These are phyloP conservation scores for Pichia exigua DNA, from an alignment of 805 yeast genomes.

Conservation along the genomic window DNA sequence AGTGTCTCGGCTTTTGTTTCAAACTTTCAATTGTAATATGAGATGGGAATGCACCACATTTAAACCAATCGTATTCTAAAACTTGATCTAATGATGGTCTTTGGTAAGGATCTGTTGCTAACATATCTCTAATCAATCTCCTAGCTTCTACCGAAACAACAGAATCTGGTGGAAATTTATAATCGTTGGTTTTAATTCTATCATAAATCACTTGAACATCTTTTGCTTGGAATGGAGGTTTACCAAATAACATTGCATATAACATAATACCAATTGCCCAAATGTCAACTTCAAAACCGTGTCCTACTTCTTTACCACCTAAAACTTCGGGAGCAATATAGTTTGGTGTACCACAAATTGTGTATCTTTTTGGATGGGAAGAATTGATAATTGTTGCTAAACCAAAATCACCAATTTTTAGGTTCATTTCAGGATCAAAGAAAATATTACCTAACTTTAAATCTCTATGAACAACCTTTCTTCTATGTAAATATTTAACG, in stretches of 20 bases:
- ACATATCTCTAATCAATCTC: slow-evolving; percentile 60
- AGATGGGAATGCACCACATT: slow-evolving; percentile 69
- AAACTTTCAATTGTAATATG: slow-evolving; percentile 56
- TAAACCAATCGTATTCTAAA: slow-evolving; percentile 79
- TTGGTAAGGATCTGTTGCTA: slow-evolving; percentile 67
- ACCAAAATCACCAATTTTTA: slow-evolving; percentile 97
- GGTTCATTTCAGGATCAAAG: slow-evolving; percentile 87
- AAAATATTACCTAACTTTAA: slow-evolving; percentile 93
- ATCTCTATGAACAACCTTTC: slow-evolving; percentile 93
- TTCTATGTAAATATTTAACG: slow-evolving; percentile 80
- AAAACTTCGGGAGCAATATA: slow-evolving; percentile 97
- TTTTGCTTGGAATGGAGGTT: slow-evolving; percentile 96
- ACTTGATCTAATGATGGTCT: slow-evolving; percentile 80
- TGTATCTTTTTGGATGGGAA: slow-evolving; percentile 68
- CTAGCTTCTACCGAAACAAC: slow-evolving; percentile 64
- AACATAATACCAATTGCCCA: slow-evolving; percentile 98
- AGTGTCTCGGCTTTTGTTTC: slow-evolving; percentile 51
- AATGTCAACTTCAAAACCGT: slow-evolving; percentile 88
- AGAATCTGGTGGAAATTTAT: slow-evolving; percentile 58
- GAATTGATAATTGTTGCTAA: slow-evolving; percentile 85
- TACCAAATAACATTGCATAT: slow-evolving; percentile 85
- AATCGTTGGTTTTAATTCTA: slow-evolving; percentile 78
- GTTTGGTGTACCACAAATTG: slow-evolving; percentile 98
- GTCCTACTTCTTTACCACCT: slow-evolving; percentile 81
- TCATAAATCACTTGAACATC: slow-evolving; percentile 90